A percentile compares a stretch with the other conserved stretches of the same genome.
phyloP scores from a whole-genome alignment of 2,329 filamentous ascomycete genomes.

The Aspergillus fischeri region DNA sequence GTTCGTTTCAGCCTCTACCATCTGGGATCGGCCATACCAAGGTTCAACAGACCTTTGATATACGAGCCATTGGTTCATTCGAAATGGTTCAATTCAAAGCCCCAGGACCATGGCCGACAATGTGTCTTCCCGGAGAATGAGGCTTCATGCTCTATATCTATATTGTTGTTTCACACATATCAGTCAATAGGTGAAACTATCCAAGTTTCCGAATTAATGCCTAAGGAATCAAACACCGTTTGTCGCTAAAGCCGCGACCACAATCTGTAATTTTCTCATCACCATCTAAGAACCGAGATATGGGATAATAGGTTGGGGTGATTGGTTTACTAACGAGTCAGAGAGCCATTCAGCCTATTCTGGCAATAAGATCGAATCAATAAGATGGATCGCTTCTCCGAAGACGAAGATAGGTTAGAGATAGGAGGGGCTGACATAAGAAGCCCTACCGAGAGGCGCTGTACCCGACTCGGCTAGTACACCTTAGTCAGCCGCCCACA shows the following conservation, averaged over 20 bases:
- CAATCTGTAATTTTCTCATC: background rate
- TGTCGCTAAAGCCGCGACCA: background rate
- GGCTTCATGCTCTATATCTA: background rate
- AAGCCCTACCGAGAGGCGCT: slow-evolving; percentile 22
- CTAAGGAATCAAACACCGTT: background rate
- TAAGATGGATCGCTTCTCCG: background rate
- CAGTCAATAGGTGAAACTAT: background rate
- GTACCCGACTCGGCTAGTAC: slow-evolving; percentile 24
- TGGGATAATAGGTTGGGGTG: background rate
- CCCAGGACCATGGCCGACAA: background rate
- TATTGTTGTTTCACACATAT: background rate
- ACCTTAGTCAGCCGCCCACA: slow-evolving; percentile 37
- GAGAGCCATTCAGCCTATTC: background rate
- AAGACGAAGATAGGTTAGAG: background rate
- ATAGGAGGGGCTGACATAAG: slow-evolving; percentile 19
- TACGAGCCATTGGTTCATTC: background rate
- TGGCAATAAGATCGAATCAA: background rate
- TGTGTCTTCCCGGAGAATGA: background rate
- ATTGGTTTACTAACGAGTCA: background rate
- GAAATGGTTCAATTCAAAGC: background rate
- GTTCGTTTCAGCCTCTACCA: background rate
- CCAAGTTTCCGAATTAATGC: background rate
- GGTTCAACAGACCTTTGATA: background rate
- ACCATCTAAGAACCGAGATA: background rate
- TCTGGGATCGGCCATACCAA: background rate